A percentile compares a stretch with the other conserved stretches of the same genome.
phyloP scores from a whole-genome alignment of 1,284 basidiomycete species.

The Pseudozyma pruni region DNA sequence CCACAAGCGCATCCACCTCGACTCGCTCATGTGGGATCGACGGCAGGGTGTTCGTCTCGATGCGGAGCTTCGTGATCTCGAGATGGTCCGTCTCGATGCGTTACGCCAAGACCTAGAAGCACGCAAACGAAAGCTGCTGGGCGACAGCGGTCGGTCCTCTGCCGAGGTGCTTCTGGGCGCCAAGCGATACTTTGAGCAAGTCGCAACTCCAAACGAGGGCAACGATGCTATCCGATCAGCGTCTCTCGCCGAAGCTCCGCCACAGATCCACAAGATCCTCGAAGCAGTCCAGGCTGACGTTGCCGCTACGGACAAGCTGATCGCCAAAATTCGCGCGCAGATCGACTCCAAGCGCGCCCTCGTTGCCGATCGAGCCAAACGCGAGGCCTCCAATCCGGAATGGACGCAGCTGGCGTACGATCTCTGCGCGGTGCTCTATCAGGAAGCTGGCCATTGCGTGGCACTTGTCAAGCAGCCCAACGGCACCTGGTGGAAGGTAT shows the following conservation, averaged over 20 bases:
- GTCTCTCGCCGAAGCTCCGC: slow-evolving; percentile 29
- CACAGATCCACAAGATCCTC: slow-evolving; percentile 27
- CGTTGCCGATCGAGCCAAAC: slow-evolving; percentile 20
- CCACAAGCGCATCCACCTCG: slow-evolving; percentile 40
- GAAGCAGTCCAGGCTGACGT: slow-evolving; percentile 28
- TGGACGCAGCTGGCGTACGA: slow-evolving; percentile 44
- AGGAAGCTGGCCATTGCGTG: slow-evolving; percentile 20
- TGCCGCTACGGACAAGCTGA: slow-evolving; percentile 21
- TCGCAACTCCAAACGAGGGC: slow-evolving; percentile 8
- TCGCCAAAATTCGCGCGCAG: slow-evolving; percentile 19
- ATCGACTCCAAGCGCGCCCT: slow-evolving; percentile 28
- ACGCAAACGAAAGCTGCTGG: slow-evolving; percentile 28
- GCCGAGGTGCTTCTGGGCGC: slow-evolving; percentile 25
- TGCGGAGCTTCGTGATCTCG: slow-evolving; percentile 28
- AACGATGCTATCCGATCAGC: slow-evolving; percentile 23
- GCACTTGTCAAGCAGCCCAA: slow-evolving; percentile 32
- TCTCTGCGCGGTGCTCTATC: slow-evolving; percentile 35
- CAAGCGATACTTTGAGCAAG: slow-evolving; percentile 37
- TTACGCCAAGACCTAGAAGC: slow-evolving; percentile 29
- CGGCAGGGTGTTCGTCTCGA: slow-evolving; percentile 39
- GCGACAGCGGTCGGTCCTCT: slow-evolving; percentile 15
- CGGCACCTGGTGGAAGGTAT: slow-evolving; percentile 36
- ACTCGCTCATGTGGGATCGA: slow-evolving; percentile 48
- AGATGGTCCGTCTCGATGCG: slow-evolving; percentile 19
- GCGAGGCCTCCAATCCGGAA: slow-evolving; percentile 36